A percentile compares a stretch with the other conserved stretches of the same genome.
Evolutionary conservation across 2,329 filamentous ascomycete genomes (phyloP).

Genomic region (Fusarium sublunatum): DNA sequence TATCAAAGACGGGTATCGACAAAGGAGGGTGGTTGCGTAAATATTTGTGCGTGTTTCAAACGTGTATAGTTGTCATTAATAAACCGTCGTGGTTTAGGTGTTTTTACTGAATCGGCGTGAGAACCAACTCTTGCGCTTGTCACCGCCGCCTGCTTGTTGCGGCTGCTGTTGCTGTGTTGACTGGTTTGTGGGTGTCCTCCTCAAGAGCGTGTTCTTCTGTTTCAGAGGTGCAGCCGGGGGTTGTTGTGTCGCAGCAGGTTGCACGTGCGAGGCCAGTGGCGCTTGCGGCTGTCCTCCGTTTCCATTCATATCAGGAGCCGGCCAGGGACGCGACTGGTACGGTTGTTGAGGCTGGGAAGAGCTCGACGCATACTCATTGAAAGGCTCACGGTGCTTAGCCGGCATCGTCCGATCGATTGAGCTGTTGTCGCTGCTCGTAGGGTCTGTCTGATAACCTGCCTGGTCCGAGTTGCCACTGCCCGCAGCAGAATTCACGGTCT

Average conservation of each 20-base stretch:
- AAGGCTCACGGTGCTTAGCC: slow-evolving; percentile 63
- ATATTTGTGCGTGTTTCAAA: slow-evolving; percentile 23
- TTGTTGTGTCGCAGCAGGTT: slow-evolving; percentile 37
- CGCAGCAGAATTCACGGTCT: slow-evolving; percentile 84
- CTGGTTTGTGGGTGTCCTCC: slow-evolving; percentile 46
- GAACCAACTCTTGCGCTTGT: slow-evolving; percentile 94
- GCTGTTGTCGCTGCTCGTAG: slow-evolving; percentile 88
- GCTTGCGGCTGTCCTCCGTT: slow-evolving; percentile 43
- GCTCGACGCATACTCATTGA: slow-evolving; percentile 74
- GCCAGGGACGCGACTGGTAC: slow-evolving; percentile 57
- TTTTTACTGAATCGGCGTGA: slow-evolving; percentile 81
- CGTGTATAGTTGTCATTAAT: slow-evolving; percentile 16
- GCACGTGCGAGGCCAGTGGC: slow-evolving; percentile 44
- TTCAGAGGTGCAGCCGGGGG: slow-evolving; percentile 39
- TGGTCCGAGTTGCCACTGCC: slow-evolving; percentile 81
- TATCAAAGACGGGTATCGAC: slow-evolving; percentile 45
- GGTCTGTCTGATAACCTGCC: slow-evolving; percentile 85
- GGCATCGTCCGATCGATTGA: slow-evolving; percentile 80
- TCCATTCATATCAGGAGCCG: slow-evolving; percentile 50
- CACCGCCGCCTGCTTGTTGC: slow-evolving; percentile 50
- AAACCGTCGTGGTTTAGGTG: slow-evolving; percentile 23
- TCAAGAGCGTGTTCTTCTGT: slow-evolving; percentile 47
- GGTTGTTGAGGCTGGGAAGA: slow-evolving; percentile 57
- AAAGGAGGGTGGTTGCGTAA: slow-evolving; percentile 40
- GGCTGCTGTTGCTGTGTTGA: slow-evolving; percentile 29